Evolutionary conservation across 106 monocot genomes (phyloP).

Genomic region (Dioscorea dumetorum): DNA sequence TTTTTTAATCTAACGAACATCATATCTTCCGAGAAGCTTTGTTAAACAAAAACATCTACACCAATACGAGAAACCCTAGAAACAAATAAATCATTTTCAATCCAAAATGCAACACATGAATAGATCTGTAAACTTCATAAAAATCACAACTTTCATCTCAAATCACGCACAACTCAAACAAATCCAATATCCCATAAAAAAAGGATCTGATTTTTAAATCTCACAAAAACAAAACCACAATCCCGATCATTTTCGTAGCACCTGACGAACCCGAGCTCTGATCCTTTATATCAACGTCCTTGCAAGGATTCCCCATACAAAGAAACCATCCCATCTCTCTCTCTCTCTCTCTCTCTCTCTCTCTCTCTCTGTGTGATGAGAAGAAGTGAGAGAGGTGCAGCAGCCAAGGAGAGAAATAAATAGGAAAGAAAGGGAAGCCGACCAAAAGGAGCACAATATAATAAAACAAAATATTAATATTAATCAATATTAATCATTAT

Average conservation of each 20-base stretch:
- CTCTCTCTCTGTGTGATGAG: background rate
- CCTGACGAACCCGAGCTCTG: background rate
- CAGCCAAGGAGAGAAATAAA: background rate
- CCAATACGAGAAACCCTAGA: no score
- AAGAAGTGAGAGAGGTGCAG: background rate
- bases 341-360: background rate
- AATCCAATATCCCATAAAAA: background rate
- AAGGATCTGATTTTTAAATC: background rate
- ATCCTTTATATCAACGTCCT: background rate
- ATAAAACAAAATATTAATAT: no score
- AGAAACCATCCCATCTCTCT: conserved; percentile 6
- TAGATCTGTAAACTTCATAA: background rate
- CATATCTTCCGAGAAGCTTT: no score
- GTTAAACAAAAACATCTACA: no score
- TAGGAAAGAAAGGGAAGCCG: background rate
- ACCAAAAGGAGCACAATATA: no score
- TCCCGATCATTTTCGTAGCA: background rate
- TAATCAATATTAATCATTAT: background rate
- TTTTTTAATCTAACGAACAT: no score
- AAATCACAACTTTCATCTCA: background rate
- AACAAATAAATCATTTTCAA: no score
- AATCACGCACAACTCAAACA: background rate
- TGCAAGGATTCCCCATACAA: background rate
- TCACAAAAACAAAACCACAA: background rate
- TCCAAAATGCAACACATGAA: background rate